Base-by-base conservation (phyloP, 306 rosid species). In the Cicer chorassanicum region DNA sequence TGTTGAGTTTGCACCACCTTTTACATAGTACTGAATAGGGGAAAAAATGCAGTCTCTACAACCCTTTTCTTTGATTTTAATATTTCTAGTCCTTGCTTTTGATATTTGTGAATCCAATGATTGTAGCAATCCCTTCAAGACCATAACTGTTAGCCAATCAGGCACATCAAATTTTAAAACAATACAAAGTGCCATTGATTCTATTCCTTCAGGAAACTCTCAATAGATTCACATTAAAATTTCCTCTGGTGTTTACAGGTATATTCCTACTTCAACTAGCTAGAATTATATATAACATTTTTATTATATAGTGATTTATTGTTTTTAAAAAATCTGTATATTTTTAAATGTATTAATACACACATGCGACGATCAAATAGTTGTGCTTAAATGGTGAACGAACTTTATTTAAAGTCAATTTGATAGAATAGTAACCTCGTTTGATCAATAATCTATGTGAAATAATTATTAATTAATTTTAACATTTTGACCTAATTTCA, bases 101-200 rank as follows among this genome's bases (percentile, higher is more conserved):
- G 40, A 14, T 70, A 59, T 44, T 7, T 61, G 73, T 53, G 59
- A 66, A 74, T 74, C 85, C 4, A 8, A 48, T 5, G 4, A 59
- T 7, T 81, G 88, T 78, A 13, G 4, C 12, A 24, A 4, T 3
- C 78, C 72, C 16, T 10, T 13, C 5, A 34, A 64, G 15, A 64
- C 66, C 21, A 43, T 74, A 39, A 39, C 3, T 8, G 83, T 84
- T 3, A 46, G 57, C 8, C 34, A 65, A 39, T 59, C 74, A 7
- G 70, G 60, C 0, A 9, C 9, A 1, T 70, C 70, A 78, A 7
- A 51, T 7, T 84, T 81, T 70, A 44, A 14, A 75, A 81, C 85
- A 41, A 65, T 84, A 70, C 88, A 81, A 74, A 65, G 67, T 8
- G 85, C 85, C 51, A 78, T 85, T 44, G 63, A 85, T 7, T 39